Evolutionary conservation across 176 grass and related monocot genomes (phyloP).

Genomic region (Phoenix dactylifera): DNA sequence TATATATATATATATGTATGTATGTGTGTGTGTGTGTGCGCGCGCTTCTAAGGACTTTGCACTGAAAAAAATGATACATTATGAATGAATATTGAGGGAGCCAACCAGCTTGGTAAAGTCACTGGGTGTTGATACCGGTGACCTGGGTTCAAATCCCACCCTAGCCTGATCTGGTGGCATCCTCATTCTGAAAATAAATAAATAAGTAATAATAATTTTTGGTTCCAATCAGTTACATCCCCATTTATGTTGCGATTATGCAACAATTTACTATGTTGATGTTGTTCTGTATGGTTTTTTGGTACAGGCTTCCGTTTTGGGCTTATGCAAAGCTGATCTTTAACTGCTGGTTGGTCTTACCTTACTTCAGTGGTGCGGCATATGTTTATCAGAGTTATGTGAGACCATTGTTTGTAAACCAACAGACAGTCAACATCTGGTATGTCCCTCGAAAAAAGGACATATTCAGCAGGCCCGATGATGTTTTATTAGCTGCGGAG

Average conservation of each 20-base stretch:
- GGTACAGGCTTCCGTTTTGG: constrained; percentile 64
- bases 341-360: constrained; percentile 73
- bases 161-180: too few species aligned
- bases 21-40: too few species aligned
- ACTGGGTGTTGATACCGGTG: too few species aligned
- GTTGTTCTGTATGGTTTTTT: neutral
- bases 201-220: constrained; percentile 2
- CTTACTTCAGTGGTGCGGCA: constrained; percentile 65
- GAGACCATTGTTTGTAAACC: constrained; percentile 43
- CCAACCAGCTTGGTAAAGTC: too few species aligned
- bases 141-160: too few species aligned
- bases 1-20: too few species aligned
- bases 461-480: constrained; percentile 44
- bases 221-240: neutral
- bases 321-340: constrained; percentile 52
- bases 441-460: constrained; percentile 41
- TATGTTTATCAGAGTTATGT: constrained; percentile 63
- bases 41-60: too few species aligned
- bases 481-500: constrained; percentile 45
- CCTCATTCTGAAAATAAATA: too few species aligned
- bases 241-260: too few species aligned
- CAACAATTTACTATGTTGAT: too few species aligned
- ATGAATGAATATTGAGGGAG: too few species aligned
- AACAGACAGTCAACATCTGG: constrained; percentile 53
- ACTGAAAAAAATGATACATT: too few species aligned